These are phyloP conservation scores for Colletotrichum liaoningense DNA, from an alignment of 2,329 filamentous ascomycete species.

Conservation along the genomic window DNA sequence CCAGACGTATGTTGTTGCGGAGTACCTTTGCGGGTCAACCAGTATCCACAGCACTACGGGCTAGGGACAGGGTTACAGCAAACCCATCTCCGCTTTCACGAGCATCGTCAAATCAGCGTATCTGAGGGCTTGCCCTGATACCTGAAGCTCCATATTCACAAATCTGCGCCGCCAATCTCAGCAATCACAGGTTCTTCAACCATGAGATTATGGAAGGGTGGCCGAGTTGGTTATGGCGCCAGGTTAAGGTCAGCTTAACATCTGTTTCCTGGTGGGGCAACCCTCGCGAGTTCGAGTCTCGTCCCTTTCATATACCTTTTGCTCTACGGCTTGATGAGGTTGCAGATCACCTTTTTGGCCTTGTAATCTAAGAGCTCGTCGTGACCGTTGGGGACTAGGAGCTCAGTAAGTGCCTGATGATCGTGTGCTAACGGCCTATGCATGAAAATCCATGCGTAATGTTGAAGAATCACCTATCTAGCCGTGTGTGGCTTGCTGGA, in stretches of 20 bases:
- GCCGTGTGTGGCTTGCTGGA: background rate
- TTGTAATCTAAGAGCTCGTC: background rate
- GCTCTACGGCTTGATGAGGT: no score
- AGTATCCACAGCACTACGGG: background rate
- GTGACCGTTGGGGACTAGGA: background rate
- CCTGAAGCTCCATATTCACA: background rate
- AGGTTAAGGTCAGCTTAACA: conserved; percentile 19
- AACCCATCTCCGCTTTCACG: background rate
- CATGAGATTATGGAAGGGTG: background rate
- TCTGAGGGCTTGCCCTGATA: background rate
- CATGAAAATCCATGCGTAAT: background rate
- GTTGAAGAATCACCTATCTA: background rate
- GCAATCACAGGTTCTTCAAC: background rate
- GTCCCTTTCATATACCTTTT: background rate
- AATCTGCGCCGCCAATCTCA: rapidly evolving
- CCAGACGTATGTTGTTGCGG: background rate
- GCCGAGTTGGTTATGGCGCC: conserved; percentile 20
- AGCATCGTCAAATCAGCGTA: background rate
- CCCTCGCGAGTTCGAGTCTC: conserved; percentile 17
- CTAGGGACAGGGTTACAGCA: background rate
- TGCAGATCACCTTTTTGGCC: background rate
- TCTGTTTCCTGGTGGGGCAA: conserved; percentile 20
- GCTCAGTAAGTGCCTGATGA: background rate
- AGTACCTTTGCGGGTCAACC: background rate
- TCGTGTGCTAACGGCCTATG: background rate